Evolutionary conservation across 2,329 filamentous ascomycete species (phyloP).

Genomic region (Sporothrix inflata): DNA sequence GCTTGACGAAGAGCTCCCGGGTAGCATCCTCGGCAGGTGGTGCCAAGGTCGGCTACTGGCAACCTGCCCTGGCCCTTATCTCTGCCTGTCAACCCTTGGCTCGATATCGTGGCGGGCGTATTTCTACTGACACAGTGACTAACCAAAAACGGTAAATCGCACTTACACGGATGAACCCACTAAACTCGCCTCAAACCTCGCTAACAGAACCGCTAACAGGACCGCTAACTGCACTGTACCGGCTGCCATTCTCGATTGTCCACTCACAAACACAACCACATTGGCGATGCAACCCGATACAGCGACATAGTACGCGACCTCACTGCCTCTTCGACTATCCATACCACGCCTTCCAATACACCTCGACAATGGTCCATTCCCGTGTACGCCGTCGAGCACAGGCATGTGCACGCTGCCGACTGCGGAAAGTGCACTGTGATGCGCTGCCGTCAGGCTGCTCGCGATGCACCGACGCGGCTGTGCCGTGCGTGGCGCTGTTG

Average conservation of each 20-base stretch:
- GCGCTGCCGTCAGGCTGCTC: slow-evolving; percentile 27
- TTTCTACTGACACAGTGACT: neutral
- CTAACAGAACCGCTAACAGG: neutral
- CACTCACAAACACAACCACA: neutral
- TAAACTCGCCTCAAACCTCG: neutral
- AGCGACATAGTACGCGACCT: too few relatives aligned
- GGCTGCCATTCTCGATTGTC: neutral
- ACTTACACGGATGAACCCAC: neutral
- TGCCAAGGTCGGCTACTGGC: neutral
- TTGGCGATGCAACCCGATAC: too few relatives aligned
- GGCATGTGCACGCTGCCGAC: slow-evolving; percentile 23
- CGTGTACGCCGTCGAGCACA: slow-evolving; percentile 24
- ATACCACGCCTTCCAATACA: neutral
- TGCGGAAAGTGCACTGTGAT: slow-evolving; percentile 24
- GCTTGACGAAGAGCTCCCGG: neutral
- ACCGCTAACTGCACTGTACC: neutral
- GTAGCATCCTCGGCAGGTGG: neutral
- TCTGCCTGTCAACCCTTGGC: neutral
- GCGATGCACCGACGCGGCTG: slow-evolving; percentile 2
- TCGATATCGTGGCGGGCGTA: neutral
- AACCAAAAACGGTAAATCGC: slow-evolving; percentile 9
- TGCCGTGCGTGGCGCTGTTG: slow-evolving; percentile 17
- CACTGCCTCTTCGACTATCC: neutral
- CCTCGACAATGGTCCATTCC: neutral
- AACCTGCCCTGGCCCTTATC: neutral